Evolutionary conservation across 768 basidiomycete genomes (phyloP).

Genomic region (Boletales sp.): DNA sequence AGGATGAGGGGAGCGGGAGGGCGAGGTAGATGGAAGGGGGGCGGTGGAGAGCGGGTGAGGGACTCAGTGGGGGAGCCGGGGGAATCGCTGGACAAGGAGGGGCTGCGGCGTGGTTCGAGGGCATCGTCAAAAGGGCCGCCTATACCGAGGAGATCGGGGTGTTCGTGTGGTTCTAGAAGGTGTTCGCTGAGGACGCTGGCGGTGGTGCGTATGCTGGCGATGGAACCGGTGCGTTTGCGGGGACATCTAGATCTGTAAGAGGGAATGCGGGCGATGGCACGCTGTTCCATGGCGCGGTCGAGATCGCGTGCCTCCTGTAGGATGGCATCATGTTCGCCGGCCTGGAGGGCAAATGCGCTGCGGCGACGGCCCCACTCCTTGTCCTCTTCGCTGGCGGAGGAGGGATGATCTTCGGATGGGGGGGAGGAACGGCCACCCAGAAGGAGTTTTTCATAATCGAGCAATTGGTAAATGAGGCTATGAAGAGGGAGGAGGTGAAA

Average conservation of each 20-base stretch:
- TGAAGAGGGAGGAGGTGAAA: constrained; percentile 23
- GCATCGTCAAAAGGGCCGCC: constrained; percentile 57
- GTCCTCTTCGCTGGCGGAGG: constrained; percentile 57
- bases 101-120: constrained; percentile 33
- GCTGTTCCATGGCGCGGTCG: constrained; percentile 86
- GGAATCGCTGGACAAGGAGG: constrained; percentile 32
- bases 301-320: constrained; percentile 79
- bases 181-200: constrained; percentile 76
- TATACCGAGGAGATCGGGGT: constrained; percentile 64
- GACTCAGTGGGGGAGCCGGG: constrained; percentile 36
- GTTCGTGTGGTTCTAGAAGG: constrained; percentile 80
- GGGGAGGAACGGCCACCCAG: constrained; percentile 49
- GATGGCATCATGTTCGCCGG: constrained; percentile 50
- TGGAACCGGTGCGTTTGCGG: constrained; percentile 71
- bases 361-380: constrained; percentile 80
- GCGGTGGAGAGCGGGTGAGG: constrained; percentile 54
- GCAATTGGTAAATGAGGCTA: constrained; percentile 89
- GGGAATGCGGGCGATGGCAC: constrained; percentile 68
- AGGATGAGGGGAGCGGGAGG: constrained; percentile 55
- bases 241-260: constrained; percentile 61
- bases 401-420: constrained; percentile 52
- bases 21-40: constrained; percentile 43
- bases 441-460: constrained; percentile 84
- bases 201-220: constrained; percentile 65
- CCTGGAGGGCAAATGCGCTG: constrained; percentile 43